A percentile compares a stretch with the other conserved stretches of the same genome.
phyloP scores from a whole-genome alignment of 768 basidiomycete genomes.

The Rhodotorula sphaerocarpa region DNA sequence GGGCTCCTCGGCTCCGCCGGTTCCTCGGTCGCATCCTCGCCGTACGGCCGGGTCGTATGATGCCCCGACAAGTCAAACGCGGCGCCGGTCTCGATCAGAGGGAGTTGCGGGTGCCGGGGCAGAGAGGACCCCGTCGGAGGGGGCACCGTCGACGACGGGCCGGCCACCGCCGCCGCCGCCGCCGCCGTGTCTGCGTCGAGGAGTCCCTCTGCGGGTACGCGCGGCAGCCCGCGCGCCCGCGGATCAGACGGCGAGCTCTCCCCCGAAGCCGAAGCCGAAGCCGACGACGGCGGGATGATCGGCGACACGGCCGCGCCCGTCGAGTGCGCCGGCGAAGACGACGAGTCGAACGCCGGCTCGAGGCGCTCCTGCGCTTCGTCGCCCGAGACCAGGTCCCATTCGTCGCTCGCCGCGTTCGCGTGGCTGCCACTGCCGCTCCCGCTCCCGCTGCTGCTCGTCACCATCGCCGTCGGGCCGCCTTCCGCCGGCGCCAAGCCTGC shows the following conservation, averaged over 20 bases:
- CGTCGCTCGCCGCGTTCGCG: too few species aligned
- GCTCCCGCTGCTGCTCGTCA: not conserved
- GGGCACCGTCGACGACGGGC: too few species aligned
- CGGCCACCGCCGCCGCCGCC: too few species aligned
- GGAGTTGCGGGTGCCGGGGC: too few species aligned
- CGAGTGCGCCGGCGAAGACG: not conserved
- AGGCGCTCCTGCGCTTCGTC: not conserved
- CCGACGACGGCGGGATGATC: constrained; percentile 7
- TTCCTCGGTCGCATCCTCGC: too few species aligned
- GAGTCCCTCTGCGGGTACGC: not conserved
- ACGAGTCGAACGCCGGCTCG: constrained; percentile 3
- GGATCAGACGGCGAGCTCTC: too few species aligned
- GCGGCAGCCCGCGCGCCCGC: not conserved
- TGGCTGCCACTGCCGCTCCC: too few species aligned
- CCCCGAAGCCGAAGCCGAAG: constrained; percentile 8
- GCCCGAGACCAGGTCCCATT: not conserved
- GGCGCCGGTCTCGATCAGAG: too few species aligned
- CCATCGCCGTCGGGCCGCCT: not conserved
- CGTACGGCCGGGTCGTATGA: too few species aligned
- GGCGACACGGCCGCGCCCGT: not conserved
- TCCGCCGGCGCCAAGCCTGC: too few species aligned
- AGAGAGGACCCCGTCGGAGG: too few species aligned
- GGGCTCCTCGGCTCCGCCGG: constrained; percentile 19
- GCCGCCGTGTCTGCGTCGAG: not conserved
- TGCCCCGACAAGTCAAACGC: too few species aligned